phyloP scores from a whole-genome alignment of 148 eudicot species.

The Amaranthus hypochondriacus region DNA sequence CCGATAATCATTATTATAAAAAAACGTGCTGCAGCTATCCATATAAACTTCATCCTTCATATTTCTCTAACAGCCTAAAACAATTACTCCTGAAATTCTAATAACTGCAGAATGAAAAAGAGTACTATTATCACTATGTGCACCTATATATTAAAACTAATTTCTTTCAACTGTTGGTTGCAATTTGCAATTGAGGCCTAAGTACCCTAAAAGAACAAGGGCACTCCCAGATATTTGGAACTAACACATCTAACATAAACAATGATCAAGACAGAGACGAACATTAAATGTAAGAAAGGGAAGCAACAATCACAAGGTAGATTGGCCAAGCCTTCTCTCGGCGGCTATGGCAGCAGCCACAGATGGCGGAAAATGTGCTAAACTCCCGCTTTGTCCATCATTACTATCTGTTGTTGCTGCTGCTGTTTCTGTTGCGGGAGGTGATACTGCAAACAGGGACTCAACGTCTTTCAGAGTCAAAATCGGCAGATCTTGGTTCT shows the following conservation, averaged over 20 bases:
- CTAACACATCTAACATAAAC: too few relatives aligned
- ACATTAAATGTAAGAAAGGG: background rate
- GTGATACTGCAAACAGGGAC: constrained; percentile 51
- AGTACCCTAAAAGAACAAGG: too few relatives aligned
- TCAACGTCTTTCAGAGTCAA: constrained; percentile 78
- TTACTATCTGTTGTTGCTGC: constrained; percentile 15
- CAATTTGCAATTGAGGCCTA: too few relatives aligned
- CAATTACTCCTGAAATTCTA: too few relatives aligned
- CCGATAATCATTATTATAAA: too few relatives aligned
- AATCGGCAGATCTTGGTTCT: constrained; percentile 78
- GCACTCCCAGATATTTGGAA: too few relatives aligned
- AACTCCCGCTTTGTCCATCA: constrained; percentile 34
- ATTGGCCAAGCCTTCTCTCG: constrained; percentile 56
- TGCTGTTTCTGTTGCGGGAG: constrained; percentile 22
- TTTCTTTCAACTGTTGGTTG: too few relatives aligned
- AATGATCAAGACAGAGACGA: background rate
- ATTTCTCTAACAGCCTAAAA: background rate
- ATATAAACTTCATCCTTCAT: too few relatives aligned
- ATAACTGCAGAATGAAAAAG: too few relatives aligned
- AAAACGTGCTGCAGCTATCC: too few relatives aligned
- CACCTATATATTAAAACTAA: background rate
- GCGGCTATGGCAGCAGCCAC: constrained; percentile 89
- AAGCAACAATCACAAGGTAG: constrained; percentile 4
- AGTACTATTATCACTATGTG: background rate
- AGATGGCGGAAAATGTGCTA: constrained; percentile 70